Percentiles rank a stretch among this genome's conserved stretches.
These are phyloP conservation scores for Barnettozyma salicaria DNA, from an alignment of 805 yeast species.

Conservation along the genomic window DNA sequence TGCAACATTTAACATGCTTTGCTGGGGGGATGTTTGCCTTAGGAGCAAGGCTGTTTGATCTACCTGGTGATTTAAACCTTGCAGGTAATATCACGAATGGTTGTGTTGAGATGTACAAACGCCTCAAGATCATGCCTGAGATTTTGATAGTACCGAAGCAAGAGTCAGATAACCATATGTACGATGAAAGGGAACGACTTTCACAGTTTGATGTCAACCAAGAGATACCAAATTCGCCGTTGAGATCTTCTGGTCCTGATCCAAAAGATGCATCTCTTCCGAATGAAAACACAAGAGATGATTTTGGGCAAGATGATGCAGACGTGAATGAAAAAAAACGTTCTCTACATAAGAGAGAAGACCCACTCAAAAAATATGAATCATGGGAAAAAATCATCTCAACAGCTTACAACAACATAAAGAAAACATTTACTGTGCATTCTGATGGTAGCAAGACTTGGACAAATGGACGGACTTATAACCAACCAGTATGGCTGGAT, in stretches of 20 bases:
- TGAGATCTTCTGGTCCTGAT: not conserved
- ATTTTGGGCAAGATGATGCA: too few relatives aligned
- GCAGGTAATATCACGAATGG: slow-evolving; percentile 43
- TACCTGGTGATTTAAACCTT: slow-evolving; percentile 32
- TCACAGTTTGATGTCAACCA: too few relatives aligned
- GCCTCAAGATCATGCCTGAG: slow-evolving; percentile 42
- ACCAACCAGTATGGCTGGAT: slow-evolving; percentile 24
- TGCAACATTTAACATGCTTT: slow-evolving; percentile 46
- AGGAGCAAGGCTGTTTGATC: slow-evolving; percentile 36
- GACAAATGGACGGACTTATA: slow-evolving; percentile 8
- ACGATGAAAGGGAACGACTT: slow-evolving; percentile 16
- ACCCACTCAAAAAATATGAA: not conserved
- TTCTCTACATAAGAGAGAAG: not conserved
- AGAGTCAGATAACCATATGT: slow-evolving; percentile 20
- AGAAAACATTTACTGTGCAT: too few relatives aligned
- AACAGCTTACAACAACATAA: too few relatives aligned
- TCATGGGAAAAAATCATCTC: not conserved
- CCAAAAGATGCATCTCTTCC: not conserved
- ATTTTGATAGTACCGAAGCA: slow-evolving; percentile 28
- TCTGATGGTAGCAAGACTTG: not conserved
- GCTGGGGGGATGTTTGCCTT: slow-evolving; percentile 50
- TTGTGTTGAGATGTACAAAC: slow-evolving; percentile 39
- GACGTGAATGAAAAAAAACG: not conserved
- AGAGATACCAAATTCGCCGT: too few relatives aligned
- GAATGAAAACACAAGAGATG: too few relatives aligned